These are phyloP conservation scores for Pseudohalonectria lignicola DNA, from an alignment of 2,329 filamentous ascomycete species.

Conservation along the genomic window DNA sequence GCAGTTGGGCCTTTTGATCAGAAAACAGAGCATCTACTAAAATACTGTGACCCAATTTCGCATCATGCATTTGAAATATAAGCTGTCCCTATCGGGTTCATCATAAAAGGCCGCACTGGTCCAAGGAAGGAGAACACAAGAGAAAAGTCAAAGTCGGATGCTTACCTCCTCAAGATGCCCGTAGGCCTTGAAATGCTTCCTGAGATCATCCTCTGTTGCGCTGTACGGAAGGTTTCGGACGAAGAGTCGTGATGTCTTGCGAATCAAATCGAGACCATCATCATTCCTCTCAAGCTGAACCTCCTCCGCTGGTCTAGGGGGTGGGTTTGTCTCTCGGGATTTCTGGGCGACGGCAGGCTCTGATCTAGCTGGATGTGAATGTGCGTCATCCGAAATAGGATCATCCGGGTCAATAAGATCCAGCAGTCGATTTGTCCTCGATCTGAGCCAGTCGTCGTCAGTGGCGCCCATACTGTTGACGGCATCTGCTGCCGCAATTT, in stretches of 20 bases:
- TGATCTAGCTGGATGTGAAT: conserved; percentile 3
- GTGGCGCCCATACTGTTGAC: conserved; percentile 35
- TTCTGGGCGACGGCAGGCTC: background rate
- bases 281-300: conserved; percentile 14
- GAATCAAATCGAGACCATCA: conserved; percentile 45
- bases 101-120: conserved; percentile 41
- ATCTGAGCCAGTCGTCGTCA: conserved; percentile 87
- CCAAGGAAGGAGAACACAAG: conserved; percentile 7
- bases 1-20: conserved; percentile 38
- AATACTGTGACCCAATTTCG: conserved; percentile 82
- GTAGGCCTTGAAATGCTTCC: conserved; percentile 58
- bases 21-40: conserved; percentile 99
- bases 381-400: conserved; percentile 9
- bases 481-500: background rate
- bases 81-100: conserved; percentile 99
- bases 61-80: conserved; percentile 87
- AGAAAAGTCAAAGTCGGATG: conserved; percentile 13
- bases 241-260: conserved; percentile 68
- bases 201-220: conserved; percentile 66
- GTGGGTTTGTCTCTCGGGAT: too few relatives aligned
- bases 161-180: conserved; percentile 83
- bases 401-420: conserved; percentile 74
- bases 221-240: conserved; percentile 81
- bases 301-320: conserved; percentile 6
- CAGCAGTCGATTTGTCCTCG: conserved; percentile 74